phyloP scores from a whole-genome alignment of 129 eudicot genomes.

The Chrysanthemum makinoi region DNA sequence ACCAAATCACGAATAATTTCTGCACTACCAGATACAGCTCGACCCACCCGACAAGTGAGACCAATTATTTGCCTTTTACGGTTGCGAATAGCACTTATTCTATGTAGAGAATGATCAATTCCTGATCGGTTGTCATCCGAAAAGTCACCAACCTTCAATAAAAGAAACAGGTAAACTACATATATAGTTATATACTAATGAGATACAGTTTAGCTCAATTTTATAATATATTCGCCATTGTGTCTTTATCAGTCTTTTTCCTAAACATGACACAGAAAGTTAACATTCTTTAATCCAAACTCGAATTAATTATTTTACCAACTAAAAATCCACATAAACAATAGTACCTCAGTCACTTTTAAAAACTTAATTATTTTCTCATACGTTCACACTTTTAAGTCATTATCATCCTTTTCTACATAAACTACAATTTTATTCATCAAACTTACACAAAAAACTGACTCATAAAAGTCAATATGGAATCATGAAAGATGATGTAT shows the following conservation, averaged over 20 bases:
- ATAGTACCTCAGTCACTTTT: neutral
- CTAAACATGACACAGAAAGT: conserved; percentile 19
- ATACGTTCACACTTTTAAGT: conserved; percentile 9
- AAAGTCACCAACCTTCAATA: conserved; percentile 90
- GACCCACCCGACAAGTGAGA: conserved; percentile 95
- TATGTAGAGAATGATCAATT: conserved; percentile 79
- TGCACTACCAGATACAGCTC: conserved; percentile 96
- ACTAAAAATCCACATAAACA: neutral
- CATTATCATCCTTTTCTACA: too few species aligned
- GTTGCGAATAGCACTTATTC: conserved; percentile 96
- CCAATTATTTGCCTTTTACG: conserved; percentile 90
- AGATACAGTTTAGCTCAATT: neutral
- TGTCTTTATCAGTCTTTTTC: neutral
- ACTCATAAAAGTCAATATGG: neutral
- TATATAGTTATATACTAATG: neutral
- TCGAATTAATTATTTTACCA: neutral
- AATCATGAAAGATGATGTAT: neutral
- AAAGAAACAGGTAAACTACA: conserved; percentile 7
- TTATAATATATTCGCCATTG: neutral
- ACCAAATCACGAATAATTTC: conserved; percentile 87
- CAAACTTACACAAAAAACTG: neutral
- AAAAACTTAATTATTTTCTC: too few species aligned
- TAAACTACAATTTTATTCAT: neutral
- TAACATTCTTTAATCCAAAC: neutral
- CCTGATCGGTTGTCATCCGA: conserved; percentile 98